A percentile compares a stretch with the other conserved stretches of the same genome.
phyloP scores from a whole-genome alignment of 805 yeast genomes.

The Ogataea parapolymorpha region DNA sequence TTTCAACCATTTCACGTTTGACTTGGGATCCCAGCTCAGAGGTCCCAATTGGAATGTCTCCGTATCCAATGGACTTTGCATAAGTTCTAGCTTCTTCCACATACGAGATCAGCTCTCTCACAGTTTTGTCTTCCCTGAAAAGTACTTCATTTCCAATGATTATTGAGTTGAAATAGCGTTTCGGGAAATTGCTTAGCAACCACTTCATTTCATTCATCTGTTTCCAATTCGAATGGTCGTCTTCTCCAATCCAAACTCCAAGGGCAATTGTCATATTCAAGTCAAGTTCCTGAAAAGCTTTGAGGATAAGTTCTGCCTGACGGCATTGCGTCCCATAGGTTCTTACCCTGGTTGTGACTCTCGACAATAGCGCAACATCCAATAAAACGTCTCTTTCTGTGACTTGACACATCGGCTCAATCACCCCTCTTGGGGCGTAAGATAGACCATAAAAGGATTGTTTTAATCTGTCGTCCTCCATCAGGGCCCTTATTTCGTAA shows the following conservation, averaged over 20 bases:
- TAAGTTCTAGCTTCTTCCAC: conserved; percentile 41
- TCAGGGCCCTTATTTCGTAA: conserved; percentile 34
- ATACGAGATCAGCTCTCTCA: conserved; percentile 36
- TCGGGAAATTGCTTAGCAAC: conserved; percentile 42
- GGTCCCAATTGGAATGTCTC: conserved; percentile 55
- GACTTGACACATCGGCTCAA: conserved; percentile 51
- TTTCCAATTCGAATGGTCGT: conserved; percentile 40
- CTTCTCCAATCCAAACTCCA: conserved; percentile 60
- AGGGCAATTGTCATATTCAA: conserved; percentile 55
- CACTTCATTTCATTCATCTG: conserved; percentile 46
- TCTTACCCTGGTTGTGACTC: conserved; percentile 54
- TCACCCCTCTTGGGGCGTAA: conserved; percentile 55
- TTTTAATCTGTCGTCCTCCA: conserved; percentile 33
- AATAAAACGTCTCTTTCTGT: conserved; percentile 45
- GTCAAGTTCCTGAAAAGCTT: conserved; percentile 47
- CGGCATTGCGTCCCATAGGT: conserved; percentile 61
- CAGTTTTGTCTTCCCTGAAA: conserved; percentile 47
- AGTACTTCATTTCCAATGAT: conserved; percentile 63
- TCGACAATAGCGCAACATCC: conserved; percentile 57
- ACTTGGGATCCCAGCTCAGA: conserved; percentile 55
- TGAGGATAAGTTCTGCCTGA: conserved; percentile 50
- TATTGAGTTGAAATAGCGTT: conserved; percentile 45
- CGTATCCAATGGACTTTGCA: conserved; percentile 32
- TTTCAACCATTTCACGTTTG: conserved; percentile 35
- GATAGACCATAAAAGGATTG: conserved; percentile 54